A percentile compares a stretch with the other conserved stretches of the same genome.
Conservation (phyloP, 164 flowering plant species). For the Houttuynia cordata region DNA sequence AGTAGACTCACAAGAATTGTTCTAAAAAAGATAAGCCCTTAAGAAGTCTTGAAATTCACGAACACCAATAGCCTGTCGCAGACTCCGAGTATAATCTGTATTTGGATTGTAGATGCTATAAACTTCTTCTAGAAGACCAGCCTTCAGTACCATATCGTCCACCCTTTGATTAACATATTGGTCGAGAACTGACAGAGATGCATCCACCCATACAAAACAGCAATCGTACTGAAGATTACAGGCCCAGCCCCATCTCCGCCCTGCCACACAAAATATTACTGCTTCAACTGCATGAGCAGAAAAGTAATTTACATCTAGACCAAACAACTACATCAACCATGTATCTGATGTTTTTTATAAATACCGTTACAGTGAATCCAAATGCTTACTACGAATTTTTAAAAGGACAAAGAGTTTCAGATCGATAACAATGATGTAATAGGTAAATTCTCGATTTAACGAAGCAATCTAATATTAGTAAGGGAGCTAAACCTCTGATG, state of each 20-base stretch:
- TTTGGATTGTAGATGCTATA: slow-evolving; percentile 41
- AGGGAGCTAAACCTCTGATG: slow-evolving; percentile 33
- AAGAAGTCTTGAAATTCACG: slow-evolving; percentile 78
- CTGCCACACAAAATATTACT: slow-evolving; percentile 50
- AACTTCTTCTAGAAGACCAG: slow-evolving; percentile 85
- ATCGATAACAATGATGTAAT: not conserved
- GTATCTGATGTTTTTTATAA: not conserved
- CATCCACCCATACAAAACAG: slow-evolving; percentile 89
- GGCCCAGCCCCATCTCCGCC: slow-evolving; percentile 89
- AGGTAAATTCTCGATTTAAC: not conserved
- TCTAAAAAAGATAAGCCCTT: slow-evolving; percentile 12
- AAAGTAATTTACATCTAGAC: not conserved
- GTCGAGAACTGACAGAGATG: slow-evolving; percentile 64
- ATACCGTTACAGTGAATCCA: not conserved
- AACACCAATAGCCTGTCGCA: slow-evolving; percentile 87
- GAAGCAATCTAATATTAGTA: too few species aligned
- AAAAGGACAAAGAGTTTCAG: not conserved
- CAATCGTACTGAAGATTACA: slow-evolving; percentile 65
- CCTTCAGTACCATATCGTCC: slow-evolving; percentile 62
- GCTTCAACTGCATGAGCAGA: slow-evolving; percentile 5
- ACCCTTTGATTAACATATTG: slow-evolving; percentile 64
- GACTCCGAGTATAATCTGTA: slow-evolving; percentile 72
- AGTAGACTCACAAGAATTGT: slow-evolving; percentile 2
- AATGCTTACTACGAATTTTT: too few species aligned
- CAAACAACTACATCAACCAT: not conserved